phyloP scores from a whole-genome alignment of 2,329 filamentous ascomycete species.

The Fusarium ambrosium region DNA sequence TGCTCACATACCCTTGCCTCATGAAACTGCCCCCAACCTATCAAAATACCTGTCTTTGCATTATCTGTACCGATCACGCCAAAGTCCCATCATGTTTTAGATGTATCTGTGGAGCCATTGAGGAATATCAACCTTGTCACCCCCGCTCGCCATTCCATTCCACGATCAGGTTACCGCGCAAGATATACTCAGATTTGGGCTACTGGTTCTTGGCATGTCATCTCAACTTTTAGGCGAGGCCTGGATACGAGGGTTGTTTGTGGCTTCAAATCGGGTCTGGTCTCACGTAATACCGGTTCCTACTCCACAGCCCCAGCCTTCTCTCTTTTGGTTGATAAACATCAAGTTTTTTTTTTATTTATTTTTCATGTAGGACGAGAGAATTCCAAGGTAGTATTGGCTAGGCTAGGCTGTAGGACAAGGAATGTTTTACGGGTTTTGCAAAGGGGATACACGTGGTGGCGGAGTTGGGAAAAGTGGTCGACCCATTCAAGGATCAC shows the following conservation, averaged over 20 bases:
- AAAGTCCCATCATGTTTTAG: neutral
- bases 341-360: neutral
- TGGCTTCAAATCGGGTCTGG: neutral
- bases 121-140: neutral
- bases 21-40: neutral
- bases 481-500: too few species aligned
- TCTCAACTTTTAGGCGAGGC: constrained; percentile 1
- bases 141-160: neutral
- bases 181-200: neutral
- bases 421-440: neutral
- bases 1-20: neutral
- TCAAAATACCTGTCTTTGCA: neutral
- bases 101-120: neutral
- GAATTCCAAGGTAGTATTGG: too few species aligned
- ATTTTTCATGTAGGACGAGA: neutral
- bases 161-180: neutral
- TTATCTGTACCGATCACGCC: neutral
- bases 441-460: neutral
- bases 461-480: neutral
- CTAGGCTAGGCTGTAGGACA: neutral
- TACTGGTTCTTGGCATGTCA: neutral
- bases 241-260: neutral
- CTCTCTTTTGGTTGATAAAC: neutral
- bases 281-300: neutral
- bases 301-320: neutral